Percentiles rank a stretch among this genome's conserved stretches.
Evolutionary conservation across 768 basidiomycete genomes (phyloP).

Genomic region (Naematelia encephala): DNA sequence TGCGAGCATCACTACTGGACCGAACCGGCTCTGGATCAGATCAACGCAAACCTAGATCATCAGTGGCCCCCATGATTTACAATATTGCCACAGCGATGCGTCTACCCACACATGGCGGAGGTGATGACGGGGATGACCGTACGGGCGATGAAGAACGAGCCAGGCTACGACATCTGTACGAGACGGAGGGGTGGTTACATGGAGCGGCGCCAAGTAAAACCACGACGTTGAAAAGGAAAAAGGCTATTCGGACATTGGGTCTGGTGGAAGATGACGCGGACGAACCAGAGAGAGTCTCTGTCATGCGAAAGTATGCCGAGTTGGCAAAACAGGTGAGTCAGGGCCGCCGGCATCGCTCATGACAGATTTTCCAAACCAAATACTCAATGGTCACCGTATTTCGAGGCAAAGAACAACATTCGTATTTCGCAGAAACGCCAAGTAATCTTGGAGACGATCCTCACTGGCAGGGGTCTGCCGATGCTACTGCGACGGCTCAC

Average conservation of each 20-base stretch:
- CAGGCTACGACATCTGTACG: slow-evolving; percentile 24
- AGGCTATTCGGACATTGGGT: slow-evolving; percentile 20
- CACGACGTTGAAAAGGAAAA: slow-evolving; percentile 12
- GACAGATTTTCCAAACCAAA: not conserved
- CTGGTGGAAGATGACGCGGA: slow-evolving; percentile 20
- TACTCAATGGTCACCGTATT: not conserved
- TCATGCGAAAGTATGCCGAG: slow-evolving; percentile 39
- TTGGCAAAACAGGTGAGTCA: slow-evolving; percentile 24
- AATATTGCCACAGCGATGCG: not conserved
- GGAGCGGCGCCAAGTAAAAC: slow-evolving; percentile 20
- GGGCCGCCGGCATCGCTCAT: not conserved
- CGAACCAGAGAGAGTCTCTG: slow-evolving; percentile 14
- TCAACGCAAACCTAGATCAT: not conserved
- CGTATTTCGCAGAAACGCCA: not conserved
- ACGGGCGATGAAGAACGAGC: slow-evolving; percentile 20
- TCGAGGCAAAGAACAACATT: not conserved
- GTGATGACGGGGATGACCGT: not conserved
- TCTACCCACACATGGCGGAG: not conserved
- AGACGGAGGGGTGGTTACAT: slow-evolving; percentile 37
- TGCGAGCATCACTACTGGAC: not conserved
- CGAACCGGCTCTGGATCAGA: not conserved
- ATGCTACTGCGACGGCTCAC: not conserved
- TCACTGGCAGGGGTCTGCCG: not conserved
- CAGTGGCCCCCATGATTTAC: not conserved
- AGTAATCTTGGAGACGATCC: not conserved